Evolutionary conservation across 495 filamentous ascomycete genomes (phyloP).

Genomic region (Trichoderma orchidacearum): DNA sequence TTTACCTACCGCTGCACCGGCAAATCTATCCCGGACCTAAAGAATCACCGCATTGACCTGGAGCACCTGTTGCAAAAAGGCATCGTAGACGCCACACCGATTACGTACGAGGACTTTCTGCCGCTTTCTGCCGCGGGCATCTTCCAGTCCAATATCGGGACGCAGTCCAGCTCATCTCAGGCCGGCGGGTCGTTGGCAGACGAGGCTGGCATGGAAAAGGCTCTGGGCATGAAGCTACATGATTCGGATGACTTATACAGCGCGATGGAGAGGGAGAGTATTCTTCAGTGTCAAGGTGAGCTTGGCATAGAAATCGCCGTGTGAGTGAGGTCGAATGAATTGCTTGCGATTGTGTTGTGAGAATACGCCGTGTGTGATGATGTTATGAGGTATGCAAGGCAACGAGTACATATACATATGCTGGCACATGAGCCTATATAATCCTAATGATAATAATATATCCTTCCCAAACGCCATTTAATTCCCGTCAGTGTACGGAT

Average conservation of each 20-base stretch:
- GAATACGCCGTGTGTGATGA: no score
- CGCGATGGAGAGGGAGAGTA: background rate
- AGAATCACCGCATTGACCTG: background rate
- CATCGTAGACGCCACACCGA: slow-evolving; percentile 7
- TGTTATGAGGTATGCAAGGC: background rate
- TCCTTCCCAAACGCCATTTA: background rate
- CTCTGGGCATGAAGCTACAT: background rate
- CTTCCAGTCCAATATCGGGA: slow-evolving; percentile 25
- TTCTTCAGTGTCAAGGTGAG: background rate
- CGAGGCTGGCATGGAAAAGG: background rate
- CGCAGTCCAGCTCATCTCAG: background rate
- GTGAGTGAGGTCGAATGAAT: background rate
- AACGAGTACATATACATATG: no score
- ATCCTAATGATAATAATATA: background rate
- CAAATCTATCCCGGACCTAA: background rate
- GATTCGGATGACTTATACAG: background rate
- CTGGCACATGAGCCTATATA: no score
- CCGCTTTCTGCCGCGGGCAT: slow-evolving; percentile 29
- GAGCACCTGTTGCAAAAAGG: background rate
- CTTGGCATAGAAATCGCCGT: background rate
- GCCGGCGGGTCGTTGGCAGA: background rate
- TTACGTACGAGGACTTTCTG: slow-evolving; percentile 31
- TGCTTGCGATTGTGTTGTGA: no score
- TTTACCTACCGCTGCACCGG: slow-evolving; percentile 13
- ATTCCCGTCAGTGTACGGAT: background rate